These are phyloP conservation scores for Microsporum ferrugineum DNA, from an alignment of 2,329 filamentous ascomycete genomes.

Conservation along the genomic window DNA sequence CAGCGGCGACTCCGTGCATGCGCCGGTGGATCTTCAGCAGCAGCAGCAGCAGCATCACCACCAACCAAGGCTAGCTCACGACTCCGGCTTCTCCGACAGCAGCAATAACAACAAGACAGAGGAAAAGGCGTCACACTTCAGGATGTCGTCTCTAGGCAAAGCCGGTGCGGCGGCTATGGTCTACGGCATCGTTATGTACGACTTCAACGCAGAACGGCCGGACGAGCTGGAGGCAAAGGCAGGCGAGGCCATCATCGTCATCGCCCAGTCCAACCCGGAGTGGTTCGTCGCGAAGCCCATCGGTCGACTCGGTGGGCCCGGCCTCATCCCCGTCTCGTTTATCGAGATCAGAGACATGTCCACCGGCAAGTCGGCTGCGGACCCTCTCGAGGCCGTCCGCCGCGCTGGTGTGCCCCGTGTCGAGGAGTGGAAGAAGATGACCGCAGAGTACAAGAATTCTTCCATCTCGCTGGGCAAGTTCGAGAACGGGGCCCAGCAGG, in stretches of 20 bases:
- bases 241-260: slow-evolving; percentile 94
- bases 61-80: slow-evolving; percentile 55
- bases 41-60: slow-evolving; percentile 6
- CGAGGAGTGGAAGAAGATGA: slow-evolving; percentile 99
- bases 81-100: slow-evolving; percentile 72
- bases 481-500: slow-evolving; percentile 46
- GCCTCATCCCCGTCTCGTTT: slow-evolving; percentile 90
- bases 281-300: slow-evolving; percentile 99
- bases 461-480: slow-evolving; percentile 94
- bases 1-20: slow-evolving; percentile 58
- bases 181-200: slow-evolving; percentile 92
- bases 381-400: slow-evolving; percentile 74
- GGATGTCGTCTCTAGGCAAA: slow-evolving; percentile 41
- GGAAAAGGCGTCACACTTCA: slow-evolving; percentile 24
- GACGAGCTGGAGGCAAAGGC: slow-evolving; percentile 93
- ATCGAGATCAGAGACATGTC: slow-evolving; percentile 93
- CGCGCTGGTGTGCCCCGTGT: slow-evolving; percentile 86
- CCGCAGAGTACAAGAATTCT: slow-evolving; percentile 97
- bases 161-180: slow-evolving; percentile 64
- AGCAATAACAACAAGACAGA: slow-evolving; percentile 30
- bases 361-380: slow-evolving; percentile 67
- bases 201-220: slow-evolving; percentile 88
- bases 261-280: slow-evolving; percentile 94
- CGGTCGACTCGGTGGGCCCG: slow-evolving; percentile 84
- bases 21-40: slow-evolving; percentile 26